These are phyloP conservation scores for Podaxis sp. DNA, from an alignment of 768 basidiomycete species.

Conservation along the genomic window DNA sequence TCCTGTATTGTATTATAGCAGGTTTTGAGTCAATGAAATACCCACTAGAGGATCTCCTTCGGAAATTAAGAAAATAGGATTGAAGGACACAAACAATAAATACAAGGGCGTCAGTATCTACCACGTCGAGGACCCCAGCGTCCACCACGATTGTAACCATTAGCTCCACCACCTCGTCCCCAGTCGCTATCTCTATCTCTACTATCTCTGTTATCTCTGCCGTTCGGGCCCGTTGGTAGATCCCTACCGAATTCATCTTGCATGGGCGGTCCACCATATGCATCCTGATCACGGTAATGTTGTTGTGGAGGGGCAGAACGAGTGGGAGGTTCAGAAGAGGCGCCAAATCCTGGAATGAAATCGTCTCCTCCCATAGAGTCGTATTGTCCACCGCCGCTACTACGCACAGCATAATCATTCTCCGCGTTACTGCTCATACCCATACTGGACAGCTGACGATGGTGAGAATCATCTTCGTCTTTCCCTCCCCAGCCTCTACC, in stretches of 20 bases:
- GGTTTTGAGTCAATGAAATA: background rate
- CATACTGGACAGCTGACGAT: background rate
- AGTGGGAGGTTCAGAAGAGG: conserved; percentile 5
- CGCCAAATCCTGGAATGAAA: conserved; percentile 14
- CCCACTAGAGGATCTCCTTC: background rate
- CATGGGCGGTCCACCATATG: background rate
- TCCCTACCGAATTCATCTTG: conserved; percentile 15
- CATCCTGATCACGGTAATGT: conserved; percentile 12
- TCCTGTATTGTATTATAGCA: background rate
- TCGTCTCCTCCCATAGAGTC: conserved; percentile 10
- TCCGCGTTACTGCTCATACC: background rate
- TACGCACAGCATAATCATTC: conserved; percentile 1
- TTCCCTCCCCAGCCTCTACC: conserved; percentile 11
- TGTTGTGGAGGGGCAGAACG: conserved; percentile 5
- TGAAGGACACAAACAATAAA: background rate
- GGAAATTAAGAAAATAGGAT: background rate
- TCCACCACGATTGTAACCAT: conserved; percentile 10
- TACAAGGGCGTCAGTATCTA: background rate
- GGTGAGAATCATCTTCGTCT: conserved; percentile 11
- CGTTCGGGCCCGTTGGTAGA: conserved; percentile 12
- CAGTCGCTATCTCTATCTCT: conserved; percentile 18
- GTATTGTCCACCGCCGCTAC: conserved; percentile 5
- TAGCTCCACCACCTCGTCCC: conserved; percentile 13
- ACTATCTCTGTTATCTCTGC: conserved; percentile 14
- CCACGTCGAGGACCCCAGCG: conserved; percentile 14